Conservation (phyloP, 139 green algal genomes). For the Mesotaenium endlicherianum region DNA sequence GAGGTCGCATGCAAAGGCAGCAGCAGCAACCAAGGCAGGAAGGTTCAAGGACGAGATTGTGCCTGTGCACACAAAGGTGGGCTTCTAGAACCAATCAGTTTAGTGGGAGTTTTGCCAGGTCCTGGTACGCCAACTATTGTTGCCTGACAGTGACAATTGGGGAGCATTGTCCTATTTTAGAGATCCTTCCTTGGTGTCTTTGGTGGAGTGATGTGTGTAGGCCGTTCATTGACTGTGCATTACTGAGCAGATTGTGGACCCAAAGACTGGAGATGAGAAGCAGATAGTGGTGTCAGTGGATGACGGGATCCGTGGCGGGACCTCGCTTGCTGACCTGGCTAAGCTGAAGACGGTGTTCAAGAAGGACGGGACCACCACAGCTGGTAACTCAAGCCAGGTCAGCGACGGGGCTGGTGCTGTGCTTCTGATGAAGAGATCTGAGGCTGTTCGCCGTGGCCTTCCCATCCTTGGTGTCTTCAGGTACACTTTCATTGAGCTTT, state of each 20-base stretch:
- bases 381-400: slow-evolving; percentile 77
- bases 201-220: not conserved
- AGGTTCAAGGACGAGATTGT: slow-evolving; percentile 95
- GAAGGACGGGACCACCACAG: slow-evolving; percentile 88
- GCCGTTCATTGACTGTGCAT: not conserved
- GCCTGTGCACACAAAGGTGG: slow-evolving; percentile 81
- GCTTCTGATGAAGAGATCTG: slow-evolving; percentile 89
- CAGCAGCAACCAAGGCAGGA: slow-evolving; percentile 72
- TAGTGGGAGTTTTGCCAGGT: not conserved
- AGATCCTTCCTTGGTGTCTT: not conserved
- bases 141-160: too few species aligned
- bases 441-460: slow-evolving; percentile 78
- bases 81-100: not conserved
- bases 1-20: slow-evolving; percentile 78
- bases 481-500: slow-evolving; percentile 16
- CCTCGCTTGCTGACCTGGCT: slow-evolving; percentile 66
- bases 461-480: slow-evolving; percentile 91
- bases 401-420: slow-evolving; percentile 88
- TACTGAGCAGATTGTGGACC: slow-evolving; percentile 53
- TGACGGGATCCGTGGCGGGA: slow-evolving; percentile 84
- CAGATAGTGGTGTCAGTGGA: slow-evolving; percentile 75
- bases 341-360: slow-evolving; percentile 88
- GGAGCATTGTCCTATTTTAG: too few species aligned
- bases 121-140: not conserved
- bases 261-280: slow-evolving; percentile 76